Base-by-base conservation (phyloP, 371 early-diverging fungal species). In the Vittaforma corneae region DNA sequence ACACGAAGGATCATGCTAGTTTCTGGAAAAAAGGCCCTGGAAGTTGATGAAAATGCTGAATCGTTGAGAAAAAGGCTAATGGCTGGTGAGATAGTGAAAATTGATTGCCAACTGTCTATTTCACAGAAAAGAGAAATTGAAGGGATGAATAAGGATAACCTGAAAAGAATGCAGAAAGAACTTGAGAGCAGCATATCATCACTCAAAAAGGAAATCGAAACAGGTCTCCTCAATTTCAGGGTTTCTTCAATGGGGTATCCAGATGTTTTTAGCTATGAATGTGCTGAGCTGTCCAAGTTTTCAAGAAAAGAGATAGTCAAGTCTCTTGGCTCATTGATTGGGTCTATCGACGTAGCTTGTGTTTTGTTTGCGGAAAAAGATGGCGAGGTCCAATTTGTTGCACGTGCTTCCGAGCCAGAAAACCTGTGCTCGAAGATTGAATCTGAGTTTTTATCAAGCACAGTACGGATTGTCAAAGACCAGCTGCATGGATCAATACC, bases 1-100 rank as follows among this genome's bases (percentile, higher is more conserved):
- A 86, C 92, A 58, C 86, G 97, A 57, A 88, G 99, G 77, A 90
- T 98, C 55, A 85, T 90, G 26, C 94, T 90, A 32, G 87, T 92
- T 34, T 92, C 94, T 18, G 93, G 93, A 34, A 59, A 70, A n/a
- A 30, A 45, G 50, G 79, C 78, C 26, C 22, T 55, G 14, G 66
- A 65, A 56, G 60, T 56, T 6, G 74, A 75, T 38, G 18, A 61
- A 42, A 62, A 67, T 38, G 75, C 62, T 16, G 35, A 63, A 46
- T 18, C 46, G 14, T 33, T 68, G 14, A 26, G 37, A 35, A 46
- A 46, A n/a, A 35, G 52, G 35, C n/a, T 73, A 1, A 44, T 42
- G 14, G 38, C 51, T 16, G 69, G 65, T 6, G 33, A 60, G 1
- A 51, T 65, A 1, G 59, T 65, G 1, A 62, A 30, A n/a, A 24